These are phyloP conservation scores for Pseudogymnoascus sp. DNA, from an alignment of 2,329 filamentous ascomycete genomes.

Conservation along the genomic window DNA sequence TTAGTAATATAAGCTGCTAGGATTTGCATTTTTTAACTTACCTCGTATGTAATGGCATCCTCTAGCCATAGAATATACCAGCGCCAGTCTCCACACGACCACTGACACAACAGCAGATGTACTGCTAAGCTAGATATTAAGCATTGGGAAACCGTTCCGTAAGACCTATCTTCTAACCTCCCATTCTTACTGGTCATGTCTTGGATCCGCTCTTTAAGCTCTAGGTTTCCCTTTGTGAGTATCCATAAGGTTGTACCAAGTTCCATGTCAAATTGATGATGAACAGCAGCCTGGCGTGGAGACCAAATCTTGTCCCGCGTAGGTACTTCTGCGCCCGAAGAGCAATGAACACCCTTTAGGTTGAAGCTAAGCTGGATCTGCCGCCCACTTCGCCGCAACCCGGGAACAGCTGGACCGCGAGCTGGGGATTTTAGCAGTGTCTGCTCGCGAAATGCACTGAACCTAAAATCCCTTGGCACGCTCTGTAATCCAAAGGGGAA, in stretches of 20 bases:
- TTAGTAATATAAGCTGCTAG: conserved; percentile 7
- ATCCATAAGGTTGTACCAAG: conserved; percentile 35
- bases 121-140: conserved; percentile 32
- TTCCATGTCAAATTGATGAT: conserved; percentile 24
- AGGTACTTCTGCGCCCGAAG: background rate
- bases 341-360: conserved; percentile 20
- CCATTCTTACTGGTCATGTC: conserved; percentile 28
- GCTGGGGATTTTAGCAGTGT: conserved; percentile 12
- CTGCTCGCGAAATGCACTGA: conserved; percentile 22
- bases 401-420: conserved; percentile 14
- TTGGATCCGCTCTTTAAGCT: conserved; percentile 26
- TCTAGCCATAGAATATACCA: conserved; percentile 36
- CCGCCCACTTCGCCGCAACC: conserved; percentile 19
- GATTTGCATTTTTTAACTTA: conserved; percentile 16
- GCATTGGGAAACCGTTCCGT: conserved; percentile 26
- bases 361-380: conserved; percentile 25
- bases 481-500: conserved; percentile 25
- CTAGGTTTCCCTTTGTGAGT: conserved; percentile 30
- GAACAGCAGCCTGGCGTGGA: conserved; percentile 22
- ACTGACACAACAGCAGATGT: conserved; percentile 34
- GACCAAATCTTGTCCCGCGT: conserved; percentile 17
- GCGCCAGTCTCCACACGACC: conserved; percentile 37
- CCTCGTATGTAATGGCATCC: conserved; percentile 27
- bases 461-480: conserved; percentile 22
- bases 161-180: conserved; percentile 29